Base-by-base conservation (phyloP, 1,139 yeast genomes). In the Diutina rugosa region DNA sequence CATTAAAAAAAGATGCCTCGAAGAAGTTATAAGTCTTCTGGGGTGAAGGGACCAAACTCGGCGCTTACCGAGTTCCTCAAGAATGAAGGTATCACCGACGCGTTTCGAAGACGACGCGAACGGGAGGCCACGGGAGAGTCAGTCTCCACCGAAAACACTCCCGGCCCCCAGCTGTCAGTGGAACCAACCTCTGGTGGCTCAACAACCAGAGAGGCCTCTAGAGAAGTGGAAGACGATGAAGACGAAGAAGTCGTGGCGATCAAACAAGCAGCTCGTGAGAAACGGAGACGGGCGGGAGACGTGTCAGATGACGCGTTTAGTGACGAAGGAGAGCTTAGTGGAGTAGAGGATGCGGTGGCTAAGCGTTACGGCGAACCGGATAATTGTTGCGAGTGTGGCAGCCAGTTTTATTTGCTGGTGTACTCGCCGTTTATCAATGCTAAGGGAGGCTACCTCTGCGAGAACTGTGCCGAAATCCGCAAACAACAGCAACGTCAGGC, bases 11-110 rank as follows among this genome's bases (percentile, higher is more conserved):
- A 8, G 5, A 69, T 68, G 72, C 60, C 67, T 16, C 61, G 69
- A 46, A 66, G 69, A 56, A 59, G 58, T n/a, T 67, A 63, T 38
- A 62, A 63, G 45, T 16, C 35, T n/a, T 63, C 72, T 28, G 80
- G 80, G 18, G 87, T 87, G 48, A 74, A 83, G 59, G 93, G 93
- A 0, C 93, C 95, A 7, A 85, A 85, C 70, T 82, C 89, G 61
- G 95, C 95, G 0, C 72, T 87, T 61, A 86, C 93, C 0, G 90
- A 84, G 65, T 87, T 87, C 64, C 73, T 87, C 58, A 73, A 86
- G 55, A 70, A 87, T 57, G 97, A 90, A 67, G 97, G 97, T 49
- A 91, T 91, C 69, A 87, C 97, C 0, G 90, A 82, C 60, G 84
- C 84, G 54, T 90, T 91, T 65, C 77, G 91, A 1, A n/a, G 78